Conservation (phyloP, 75 land plant genomes). For the Pseudotsuga menziesii region DNA sequence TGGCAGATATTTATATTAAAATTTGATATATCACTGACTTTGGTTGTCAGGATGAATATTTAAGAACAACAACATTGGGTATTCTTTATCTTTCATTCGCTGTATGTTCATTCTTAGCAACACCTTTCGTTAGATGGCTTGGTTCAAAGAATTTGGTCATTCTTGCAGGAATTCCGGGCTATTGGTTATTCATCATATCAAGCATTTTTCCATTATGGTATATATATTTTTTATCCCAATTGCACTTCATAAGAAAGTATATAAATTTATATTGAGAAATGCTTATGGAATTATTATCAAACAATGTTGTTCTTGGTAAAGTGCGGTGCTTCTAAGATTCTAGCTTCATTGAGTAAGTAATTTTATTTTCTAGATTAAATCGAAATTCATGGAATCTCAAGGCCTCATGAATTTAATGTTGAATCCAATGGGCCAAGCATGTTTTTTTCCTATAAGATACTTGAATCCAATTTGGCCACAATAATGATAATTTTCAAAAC, state of each 20-base stretch:
- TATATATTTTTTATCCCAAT: background rate
- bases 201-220: constrained; percentile 74
- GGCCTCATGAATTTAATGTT: no score
- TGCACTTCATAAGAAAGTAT: background rate
- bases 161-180: constrained; percentile 78
- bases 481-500: no score
- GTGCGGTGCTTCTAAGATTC: background rate
- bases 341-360: no score
- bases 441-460: no score
- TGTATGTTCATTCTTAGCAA: constrained; percentile 65
- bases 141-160: constrained; percentile 73
- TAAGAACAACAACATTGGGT: constrained; percentile 80
- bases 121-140: constrained; percentile 49
- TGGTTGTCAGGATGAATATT: constrained; percentile 42
- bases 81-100: constrained; percentile 81
- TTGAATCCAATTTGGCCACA: no score
- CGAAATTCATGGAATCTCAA: no score
- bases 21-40: background rate
- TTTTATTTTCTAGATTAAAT: no score
- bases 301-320: background rate
- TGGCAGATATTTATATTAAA: background rate
- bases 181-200: constrained; percentile 73
- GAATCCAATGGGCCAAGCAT: no score
- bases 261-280: background rate
- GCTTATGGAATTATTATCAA: background rate